These are phyloP conservation scores for Colletotrichum gloeosporioides DNA, from an alignment of 2,329 filamentous ascomycete genomes.

Conservation along the genomic window DNA sequence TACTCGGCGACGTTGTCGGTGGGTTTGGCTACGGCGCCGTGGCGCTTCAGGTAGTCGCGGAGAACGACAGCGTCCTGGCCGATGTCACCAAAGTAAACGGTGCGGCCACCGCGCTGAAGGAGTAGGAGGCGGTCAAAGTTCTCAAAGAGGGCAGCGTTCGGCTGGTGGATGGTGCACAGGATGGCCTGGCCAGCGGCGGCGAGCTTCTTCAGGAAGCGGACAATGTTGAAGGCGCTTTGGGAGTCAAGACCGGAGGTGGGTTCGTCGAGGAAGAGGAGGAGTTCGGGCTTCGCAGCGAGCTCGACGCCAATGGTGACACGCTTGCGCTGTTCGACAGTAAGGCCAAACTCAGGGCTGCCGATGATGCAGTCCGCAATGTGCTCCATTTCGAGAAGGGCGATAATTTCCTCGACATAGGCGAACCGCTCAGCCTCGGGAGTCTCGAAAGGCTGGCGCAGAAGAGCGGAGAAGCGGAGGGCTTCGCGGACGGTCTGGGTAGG, in stretches of 20 bases:
- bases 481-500: slow-evolving; percentile 68
- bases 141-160: slow-evolving; percentile 84
- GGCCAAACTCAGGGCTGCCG: slow-evolving; percentile 68
- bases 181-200: slow-evolving; percentile 85
- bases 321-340: slow-evolving; percentile 70
- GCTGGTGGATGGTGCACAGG: slow-evolving; percentile 90
- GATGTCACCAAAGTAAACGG: slow-evolving; percentile 87
- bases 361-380: slow-evolving; percentile 64
- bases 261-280: slow-evolving; percentile 81
- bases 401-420: slow-evolving; percentile 66
- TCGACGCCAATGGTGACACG: slow-evolving; percentile 93
- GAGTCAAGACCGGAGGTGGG: slow-evolving; percentile 78
- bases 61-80: slow-evolving; percentile 75
- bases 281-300: slow-evolving; percentile 79
- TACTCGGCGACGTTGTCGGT: slow-evolving; percentile 73
- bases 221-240: slow-evolving; percentile 77
- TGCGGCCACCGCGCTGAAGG: slow-evolving; percentile 77
- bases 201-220: slow-evolving; percentile 78
- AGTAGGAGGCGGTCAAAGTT: slow-evolving; percentile 86
- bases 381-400: slow-evolving; percentile 64
- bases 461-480: slow-evolving; percentile 67
- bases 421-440: slow-evolving; percentile 61
- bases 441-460: slow-evolving; percentile 61
- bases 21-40: slow-evolving; percentile 64
- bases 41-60: slow-evolving; percentile 65